Percentiles rank a stretch among this genome's conserved stretches.
Evolutionary conservation across 305 asterid genomes (phyloP).

Genomic region (Plantago lanceolata): DNA sequence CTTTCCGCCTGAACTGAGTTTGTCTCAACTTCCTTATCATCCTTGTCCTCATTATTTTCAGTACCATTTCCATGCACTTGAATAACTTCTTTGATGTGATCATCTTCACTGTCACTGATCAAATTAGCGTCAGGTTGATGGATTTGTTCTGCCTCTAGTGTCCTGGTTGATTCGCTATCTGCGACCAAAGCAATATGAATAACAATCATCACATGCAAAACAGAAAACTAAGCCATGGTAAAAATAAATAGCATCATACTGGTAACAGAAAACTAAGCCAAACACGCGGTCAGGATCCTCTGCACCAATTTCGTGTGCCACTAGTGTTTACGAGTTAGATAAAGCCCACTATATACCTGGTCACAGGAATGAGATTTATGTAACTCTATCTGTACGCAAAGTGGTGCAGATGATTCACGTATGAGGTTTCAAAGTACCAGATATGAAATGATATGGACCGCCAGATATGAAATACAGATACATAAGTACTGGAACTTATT

Average conservation of each 20-base stretch:
- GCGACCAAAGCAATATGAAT: conserved; percentile 9
- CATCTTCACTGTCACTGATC: conserved; percentile 23
- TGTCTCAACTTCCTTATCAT: conserved; percentile 21
- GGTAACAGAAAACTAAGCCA: no score
- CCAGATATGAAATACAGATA: not conserved
- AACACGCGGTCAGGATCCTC: no score
- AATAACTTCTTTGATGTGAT: conserved; percentile 43
- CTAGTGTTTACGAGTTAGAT: no score
- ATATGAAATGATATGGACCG: not conserved
- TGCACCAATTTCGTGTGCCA: no score
- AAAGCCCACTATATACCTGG: no score
- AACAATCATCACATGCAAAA: not conserved
- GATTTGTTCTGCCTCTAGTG: conserved; percentile 35
- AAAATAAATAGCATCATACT: no score
- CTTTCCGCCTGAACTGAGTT: conserved; percentile 26
- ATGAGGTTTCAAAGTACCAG: no score
- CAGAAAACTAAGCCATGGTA: no score
- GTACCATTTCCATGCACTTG: conserved; percentile 27
- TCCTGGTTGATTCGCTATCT: conserved; percentile 34
- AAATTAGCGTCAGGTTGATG: conserved; percentile 29
- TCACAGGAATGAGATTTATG: no score
- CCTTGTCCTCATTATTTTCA: conserved; percentile 19
- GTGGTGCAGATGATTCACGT: not conserved
- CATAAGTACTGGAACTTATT: not conserved
- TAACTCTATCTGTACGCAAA: no score